Evolutionary conservation across 345 rosid species (phyloP).

Genomic region (Raphanus sativus): DNA sequence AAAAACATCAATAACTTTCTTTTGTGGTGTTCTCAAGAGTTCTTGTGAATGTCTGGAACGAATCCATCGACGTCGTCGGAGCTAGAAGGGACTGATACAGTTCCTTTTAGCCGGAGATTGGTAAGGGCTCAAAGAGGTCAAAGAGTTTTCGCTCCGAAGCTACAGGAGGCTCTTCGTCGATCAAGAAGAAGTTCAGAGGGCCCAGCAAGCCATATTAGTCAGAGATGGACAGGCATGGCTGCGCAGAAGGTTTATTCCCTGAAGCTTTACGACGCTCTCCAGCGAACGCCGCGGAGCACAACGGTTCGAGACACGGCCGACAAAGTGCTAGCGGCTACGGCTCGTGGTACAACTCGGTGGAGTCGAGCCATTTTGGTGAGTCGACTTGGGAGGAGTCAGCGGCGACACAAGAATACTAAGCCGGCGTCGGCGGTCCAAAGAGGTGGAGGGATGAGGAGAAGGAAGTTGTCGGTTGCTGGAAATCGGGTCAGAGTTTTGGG

Average conservation of each 20-base stretch:
- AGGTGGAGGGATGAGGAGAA: conserved; percentile 46
- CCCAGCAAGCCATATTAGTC: conserved; percentile 10
- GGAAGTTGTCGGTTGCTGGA: conserved; percentile 60
- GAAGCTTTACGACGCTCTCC: conserved; percentile 69
- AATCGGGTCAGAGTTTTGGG: conserved; percentile 68
- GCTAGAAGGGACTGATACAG: conserved; percentile 9
- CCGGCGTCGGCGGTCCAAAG: conserved; percentile 28
- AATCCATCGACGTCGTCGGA: conserved; percentile 14
- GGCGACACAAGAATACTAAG: conserved; percentile 51
- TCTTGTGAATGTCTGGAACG: conserved; percentile 36
- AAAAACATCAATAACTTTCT: background rate
- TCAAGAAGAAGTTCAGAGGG: conserved; percentile 11
- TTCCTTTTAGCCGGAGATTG: conserved; percentile 18
- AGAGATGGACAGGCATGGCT: conserved; percentile 65
- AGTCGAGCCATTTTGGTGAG: conserved; percentile 83
- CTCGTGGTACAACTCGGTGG: conserved; percentile 85
- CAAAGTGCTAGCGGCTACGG: conserved; percentile 72
- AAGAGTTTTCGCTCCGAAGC: conserved; percentile 31
- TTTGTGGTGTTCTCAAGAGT: background rate
- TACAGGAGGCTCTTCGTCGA: conserved; percentile 26
- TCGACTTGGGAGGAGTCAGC: conserved; percentile 63
- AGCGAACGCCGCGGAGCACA: conserved; percentile 48
- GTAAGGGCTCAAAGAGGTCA: conserved; percentile 5
- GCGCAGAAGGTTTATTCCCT: conserved; percentile 73
- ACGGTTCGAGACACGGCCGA: conserved; percentile 87